phyloP scores from a whole-genome alignment of 1,284 basidiomycete genomes.

The Mrakiaceae sp. region DNA sequence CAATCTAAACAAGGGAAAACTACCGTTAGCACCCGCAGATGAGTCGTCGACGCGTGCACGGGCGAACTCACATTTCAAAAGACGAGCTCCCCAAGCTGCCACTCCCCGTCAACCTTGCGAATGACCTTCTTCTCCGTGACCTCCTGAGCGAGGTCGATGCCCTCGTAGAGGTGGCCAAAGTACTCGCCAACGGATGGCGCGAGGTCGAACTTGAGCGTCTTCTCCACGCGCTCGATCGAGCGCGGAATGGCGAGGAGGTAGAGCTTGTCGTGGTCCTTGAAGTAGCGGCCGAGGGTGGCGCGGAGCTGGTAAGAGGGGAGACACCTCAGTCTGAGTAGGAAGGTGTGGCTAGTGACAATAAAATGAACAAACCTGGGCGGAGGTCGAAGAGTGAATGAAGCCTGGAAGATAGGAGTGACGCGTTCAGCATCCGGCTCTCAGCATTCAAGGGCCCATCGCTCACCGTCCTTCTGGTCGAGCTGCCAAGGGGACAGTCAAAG shows the following conservation, averaged over 20 bases:
- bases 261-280: neutral
- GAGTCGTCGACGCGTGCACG: too few species aligned
- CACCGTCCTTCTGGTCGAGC: slow-evolving; percentile 7
- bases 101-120: slow-evolving; percentile 2
- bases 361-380: neutral
- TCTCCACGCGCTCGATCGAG: slow-evolving; percentile 6
- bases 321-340: neutral
- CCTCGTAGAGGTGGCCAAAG: slow-evolving; percentile 15
- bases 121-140: slow-evolving; percentile 6
- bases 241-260: slow-evolving; percentile 13
- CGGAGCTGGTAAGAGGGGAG: slow-evolving; percentile 1
- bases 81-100: slow-evolving; percentile 4
- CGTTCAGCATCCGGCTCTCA: too few species aligned
- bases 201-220: slow-evolving; percentile 14
- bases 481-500: too few species aligned
- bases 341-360: too few species aligned
- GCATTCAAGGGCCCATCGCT: too few species aligned
- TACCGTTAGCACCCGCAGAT: too few species aligned
- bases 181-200: slow-evolving; percentile 1
- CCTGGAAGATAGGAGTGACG: neutral
- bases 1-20: too few species aligned
- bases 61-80: neutral
- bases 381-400: slow-evolving; percentile 13
- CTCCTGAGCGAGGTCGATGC: slow-evolving; percentile 14
- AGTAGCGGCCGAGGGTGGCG: slow-evolving; percentile 11